Base-by-base conservation (phyloP, 805 yeast species). In the Kodamaea kaohsiungensis region DNA sequence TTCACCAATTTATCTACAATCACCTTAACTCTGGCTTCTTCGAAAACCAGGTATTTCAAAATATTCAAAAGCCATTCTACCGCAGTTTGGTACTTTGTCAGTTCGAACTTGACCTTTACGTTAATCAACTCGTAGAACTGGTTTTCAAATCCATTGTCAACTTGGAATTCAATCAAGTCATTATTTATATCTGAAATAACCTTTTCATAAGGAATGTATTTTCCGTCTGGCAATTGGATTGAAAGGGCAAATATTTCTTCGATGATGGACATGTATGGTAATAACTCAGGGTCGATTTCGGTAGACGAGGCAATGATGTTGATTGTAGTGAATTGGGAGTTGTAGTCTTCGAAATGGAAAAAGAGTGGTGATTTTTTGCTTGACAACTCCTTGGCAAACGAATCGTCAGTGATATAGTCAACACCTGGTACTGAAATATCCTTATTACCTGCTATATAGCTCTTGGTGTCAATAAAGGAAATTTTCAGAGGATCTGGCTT, bases 401-500 rank as follows among this genome's bases (percentile, higher is more conserved):
- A 52, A 25, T 67, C 72, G 39, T 69, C 67, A 16, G 65, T 62
- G 16, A 63, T 46, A 46, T 71, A 63, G 27, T 70, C 70, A 43
- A 69, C 67, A 6, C 46, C 45, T 25, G 49, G 46, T 3, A 10
- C 42, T 43, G 5, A 50, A 37, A 47, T 51, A 38, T 8, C 62
- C 13, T 69, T 59, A 1, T 46, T 17, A 10, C 90, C 87, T 7
- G 84, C 83, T 7, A 81, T 80, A 43, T 88, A 85, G 0, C 95
- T 81, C 9, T 75, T 70, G 0, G 97, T 86, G 25, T 81, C 61
- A 57, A 91, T 89, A 63, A 95, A 91, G 6, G 79, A 71, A 48
- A 95, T 90, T 46, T 80, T 81, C 0, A 87, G 75, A 0, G 95
- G 91, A 64, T 91, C 89, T 3, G 96, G 92, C 19, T 81, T 79